Evolutionary conservation across 208 protist genomes (phyloP).

Genomic region (Crithidia expoeki): DNA sequence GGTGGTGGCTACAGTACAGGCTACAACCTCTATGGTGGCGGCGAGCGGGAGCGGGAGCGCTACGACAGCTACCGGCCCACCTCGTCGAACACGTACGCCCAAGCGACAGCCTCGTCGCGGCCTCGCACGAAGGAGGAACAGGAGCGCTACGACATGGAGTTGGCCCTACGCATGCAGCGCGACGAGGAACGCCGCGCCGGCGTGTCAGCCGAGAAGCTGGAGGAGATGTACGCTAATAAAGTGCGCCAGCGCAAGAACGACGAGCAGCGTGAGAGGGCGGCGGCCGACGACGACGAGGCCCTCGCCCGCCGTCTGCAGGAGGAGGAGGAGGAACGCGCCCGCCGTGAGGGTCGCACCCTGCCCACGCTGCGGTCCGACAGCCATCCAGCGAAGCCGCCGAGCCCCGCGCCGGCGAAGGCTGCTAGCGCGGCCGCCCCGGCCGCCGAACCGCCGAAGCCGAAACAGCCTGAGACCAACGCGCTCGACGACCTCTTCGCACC

Average conservation of each 20-base stretch:
- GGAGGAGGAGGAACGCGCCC: conserved; percentile 69
- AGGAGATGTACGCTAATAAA: conserved; percentile 73
- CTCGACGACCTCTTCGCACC: conserved; percentile 84
- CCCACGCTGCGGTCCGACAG: conserved; percentile 43
- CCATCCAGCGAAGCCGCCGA: conserved; percentile 8
- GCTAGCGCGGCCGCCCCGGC: neutral
- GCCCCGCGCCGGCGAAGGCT: conserved; percentile 18
- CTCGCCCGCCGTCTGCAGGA: conserved; percentile 76
- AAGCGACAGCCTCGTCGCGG: conserved; percentile 8
- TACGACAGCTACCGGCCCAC: conserved; percentile 34
- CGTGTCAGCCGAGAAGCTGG: conserved; percentile 62
- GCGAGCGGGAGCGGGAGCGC: conserved; percentile 22
- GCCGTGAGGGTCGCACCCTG: conserved; percentile 36
- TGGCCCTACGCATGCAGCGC: conserved; percentile 83
- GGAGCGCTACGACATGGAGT: conserved; percentile 85
- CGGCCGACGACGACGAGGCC: conserved; percentile 61
- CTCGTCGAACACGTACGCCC: conserved; percentile 5
- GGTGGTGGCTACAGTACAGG: conserved; percentile 27
- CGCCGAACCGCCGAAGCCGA: conserved; percentile 34
- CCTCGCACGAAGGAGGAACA: conserved; percentile 78
- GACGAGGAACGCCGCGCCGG: conserved; percentile 84
- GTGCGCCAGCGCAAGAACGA: conserved; percentile 31
- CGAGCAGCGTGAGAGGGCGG: conserved; percentile 23
- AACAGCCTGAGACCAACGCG: conserved; percentile 37
- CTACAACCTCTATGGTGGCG: conserved; percentile 13